Evolutionary conservation across 2,329 filamentous ascomycete genomes (phyloP), one percentile per base, ranked within the genome.

Genomic region (Apiospora hydei): DNA sequence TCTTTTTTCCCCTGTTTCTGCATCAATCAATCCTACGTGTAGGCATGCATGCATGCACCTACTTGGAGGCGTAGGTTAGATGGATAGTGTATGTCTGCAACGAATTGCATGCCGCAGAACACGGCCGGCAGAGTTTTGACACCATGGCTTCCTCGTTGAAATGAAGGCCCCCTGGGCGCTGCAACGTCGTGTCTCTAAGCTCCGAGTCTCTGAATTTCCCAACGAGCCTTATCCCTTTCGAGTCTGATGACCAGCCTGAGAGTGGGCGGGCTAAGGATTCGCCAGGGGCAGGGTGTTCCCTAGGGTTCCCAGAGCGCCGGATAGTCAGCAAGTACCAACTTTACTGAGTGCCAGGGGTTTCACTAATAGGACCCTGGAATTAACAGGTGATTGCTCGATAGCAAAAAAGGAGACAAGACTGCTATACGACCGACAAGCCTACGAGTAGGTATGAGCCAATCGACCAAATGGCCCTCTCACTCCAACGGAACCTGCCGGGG

Each of bases 331-430:
- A 41, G 30, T 38, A n/a, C 57, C 57, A 64, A 24, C 57, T 41
- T 41, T 38, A n/a, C 30, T 13, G 34, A 24, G n/a, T n/a, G 18
- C 57, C 57, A 64, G 57, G 57, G 57, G 57, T 38, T 64, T 64
- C 57, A 64, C 57, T 64, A 64, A 64, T 64, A 64, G 57, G 57
- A 64, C 57, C 57, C 57, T 64, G 57, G 57, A 64, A 64, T 64
- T 64, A 64, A 41, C 57, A 64, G 57, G 57, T 64, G 57, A 64
- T 64, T 38, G 57, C 34, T n/a, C 46, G 46, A 11, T 18, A 14
- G 30, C 26, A 34, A 34, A 64, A 38, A 38, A 64, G 57, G 34
- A 38, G 57, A 64, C 53, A 14, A 61, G 53, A 26, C 26, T 61
- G 26, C 51, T 16, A 3, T 30, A 30, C 26, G 26, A 34, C 34